phyloP scores from a whole-genome alignment of 805 yeast genomes.

The Candida germanica region DNA sequence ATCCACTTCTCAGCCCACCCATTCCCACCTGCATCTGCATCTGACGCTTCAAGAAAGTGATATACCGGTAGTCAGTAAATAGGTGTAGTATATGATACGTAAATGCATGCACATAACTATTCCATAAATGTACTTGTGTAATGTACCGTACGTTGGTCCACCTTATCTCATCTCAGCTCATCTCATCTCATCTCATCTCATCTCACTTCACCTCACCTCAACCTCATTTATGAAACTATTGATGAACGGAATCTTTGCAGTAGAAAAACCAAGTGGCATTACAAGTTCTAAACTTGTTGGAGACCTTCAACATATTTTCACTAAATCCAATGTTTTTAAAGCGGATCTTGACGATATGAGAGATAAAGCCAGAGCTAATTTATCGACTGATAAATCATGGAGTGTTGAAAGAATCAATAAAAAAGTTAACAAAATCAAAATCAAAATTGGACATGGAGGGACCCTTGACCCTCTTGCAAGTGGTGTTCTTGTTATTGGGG shows the following conservation, averaged over 20 bases:
- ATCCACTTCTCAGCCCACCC: too few relatives aligned
- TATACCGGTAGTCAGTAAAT: too few relatives aligned
- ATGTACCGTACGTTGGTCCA: neutral
- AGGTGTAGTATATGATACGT: too few relatives aligned
- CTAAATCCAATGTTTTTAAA: conserved; percentile 55
- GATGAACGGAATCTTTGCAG: conserved; percentile 93
- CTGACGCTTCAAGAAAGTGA: too few relatives aligned
- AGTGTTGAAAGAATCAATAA: conserved; percentile 49
- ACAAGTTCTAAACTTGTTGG: conserved; percentile 74
- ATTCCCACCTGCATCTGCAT: too few relatives aligned
- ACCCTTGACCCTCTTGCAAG: conserved; percentile 93
- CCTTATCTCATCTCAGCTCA: neutral
- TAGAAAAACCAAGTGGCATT: conserved; percentile 83
- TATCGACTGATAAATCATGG: conserved; percentile 36
- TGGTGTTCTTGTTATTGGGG: conserved; percentile 90
- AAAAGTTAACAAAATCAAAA: conserved; percentile 51
- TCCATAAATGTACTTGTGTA: conserved; percentile 36
- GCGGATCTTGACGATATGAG: conserved; percentile 50
- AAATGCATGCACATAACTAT: too few relatives aligned
- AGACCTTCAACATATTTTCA: conserved; percentile 61
- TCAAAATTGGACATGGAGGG: conserved; percentile 98
- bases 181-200: conserved; percentile 2
- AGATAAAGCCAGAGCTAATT: conserved; percentile 40
- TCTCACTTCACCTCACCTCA: too few relatives aligned
- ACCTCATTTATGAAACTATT: conserved; percentile 17